These are phyloP conservation scores for Fusarium penzigii DNA, from an alignment of 2,329 filamentous ascomycete species.

Conservation along the genomic window DNA sequence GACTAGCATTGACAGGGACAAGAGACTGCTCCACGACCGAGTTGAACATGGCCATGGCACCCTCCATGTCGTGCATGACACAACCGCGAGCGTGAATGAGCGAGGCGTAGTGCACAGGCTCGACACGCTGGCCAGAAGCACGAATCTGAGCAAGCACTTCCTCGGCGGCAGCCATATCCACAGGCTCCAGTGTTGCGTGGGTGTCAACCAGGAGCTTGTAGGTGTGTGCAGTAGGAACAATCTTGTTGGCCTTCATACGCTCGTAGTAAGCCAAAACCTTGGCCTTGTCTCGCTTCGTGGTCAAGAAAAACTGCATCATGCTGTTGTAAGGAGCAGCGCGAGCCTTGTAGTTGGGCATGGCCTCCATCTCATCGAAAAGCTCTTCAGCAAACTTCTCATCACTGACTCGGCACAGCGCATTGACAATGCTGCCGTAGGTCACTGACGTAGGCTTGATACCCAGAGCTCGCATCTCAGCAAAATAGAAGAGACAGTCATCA, in stretches of 20 bases:
- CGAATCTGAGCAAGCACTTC: slow-evolving; percentile 78
- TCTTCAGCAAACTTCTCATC: slow-evolving; percentile 98
- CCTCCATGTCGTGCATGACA: slow-evolving; percentile 86
- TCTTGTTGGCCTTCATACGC: slow-evolving; percentile 85
- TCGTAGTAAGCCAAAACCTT: slow-evolving; percentile 96
- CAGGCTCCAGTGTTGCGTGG: slow-evolving; percentile 88
- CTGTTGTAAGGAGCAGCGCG: slow-evolving; percentile 97
- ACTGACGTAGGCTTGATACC: slow-evolving; percentile 95
- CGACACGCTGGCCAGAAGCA: slow-evolving; percentile 71
- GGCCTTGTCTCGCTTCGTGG: slow-evolving; percentile 90
- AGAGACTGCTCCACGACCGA: slow-evolving; percentile 68
- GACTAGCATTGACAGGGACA: slow-evolving; percentile 74
- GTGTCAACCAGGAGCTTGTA: slow-evolving; percentile 98
- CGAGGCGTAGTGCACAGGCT: slow-evolving; percentile 93
- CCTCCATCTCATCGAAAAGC: slow-evolving; percentile 98
- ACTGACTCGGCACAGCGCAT: slow-evolving; percentile 93
- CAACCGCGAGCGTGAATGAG: slow-evolving; percentile 96
- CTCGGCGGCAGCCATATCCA: slow-evolving; percentile 86
- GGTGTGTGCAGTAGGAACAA: slow-evolving; percentile 90
- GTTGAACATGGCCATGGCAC: slow-evolving; percentile 81
- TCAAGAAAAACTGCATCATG: slow-evolving; percentile 99
- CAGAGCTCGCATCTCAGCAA: slow-evolving; percentile 92
- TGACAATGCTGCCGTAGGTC: slow-evolving; percentile 97
- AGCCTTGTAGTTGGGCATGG: slow-evolving; percentile 98
- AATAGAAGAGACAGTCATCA: slow-evolving; percentile 97